Evolutionary conservation across 768 basidiomycete species (phyloP).

Genomic region (Termitomyces sp.): DNA sequence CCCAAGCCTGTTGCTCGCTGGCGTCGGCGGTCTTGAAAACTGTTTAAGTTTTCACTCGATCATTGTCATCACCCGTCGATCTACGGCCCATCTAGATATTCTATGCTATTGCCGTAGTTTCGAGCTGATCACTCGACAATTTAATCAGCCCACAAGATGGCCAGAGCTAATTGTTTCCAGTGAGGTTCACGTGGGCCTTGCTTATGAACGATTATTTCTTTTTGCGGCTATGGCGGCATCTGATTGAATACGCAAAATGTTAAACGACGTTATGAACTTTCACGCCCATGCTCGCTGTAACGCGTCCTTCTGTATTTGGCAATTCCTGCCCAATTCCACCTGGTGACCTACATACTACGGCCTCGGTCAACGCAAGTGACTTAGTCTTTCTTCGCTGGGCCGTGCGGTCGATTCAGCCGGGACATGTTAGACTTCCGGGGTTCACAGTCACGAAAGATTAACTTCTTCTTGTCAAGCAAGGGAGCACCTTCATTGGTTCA

Average conservation of each 20-base stretch:
- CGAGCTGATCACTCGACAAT: background rate
- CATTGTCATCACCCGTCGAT: background rate
- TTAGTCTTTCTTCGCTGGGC: too few species aligned
- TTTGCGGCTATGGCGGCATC: background rate
- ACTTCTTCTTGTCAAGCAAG: too few species aligned
- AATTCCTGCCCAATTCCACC: background rate
- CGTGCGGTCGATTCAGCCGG: too few species aligned
- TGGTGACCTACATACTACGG: background rate
- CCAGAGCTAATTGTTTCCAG: background rate
- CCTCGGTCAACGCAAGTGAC: background rate
- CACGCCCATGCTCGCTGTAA: background rate
- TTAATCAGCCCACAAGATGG: background rate
- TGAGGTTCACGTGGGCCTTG: background rate
- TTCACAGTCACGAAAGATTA: too few species aligned
- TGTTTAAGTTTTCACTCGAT: background rate
- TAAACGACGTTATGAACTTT: background rate
- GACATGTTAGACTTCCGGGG: too few species aligned
- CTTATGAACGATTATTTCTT: background rate
- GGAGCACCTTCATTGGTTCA: too few species aligned
- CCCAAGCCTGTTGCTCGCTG: background rate
- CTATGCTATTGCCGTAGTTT: background rate
- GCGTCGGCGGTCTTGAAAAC: background rate
- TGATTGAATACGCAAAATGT: background rate
- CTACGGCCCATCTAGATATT: background rate
- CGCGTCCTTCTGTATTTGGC: background rate